Base-by-base conservation (phyloP, 805 yeast genomes). In the Candida parachauliodes region DNA sequence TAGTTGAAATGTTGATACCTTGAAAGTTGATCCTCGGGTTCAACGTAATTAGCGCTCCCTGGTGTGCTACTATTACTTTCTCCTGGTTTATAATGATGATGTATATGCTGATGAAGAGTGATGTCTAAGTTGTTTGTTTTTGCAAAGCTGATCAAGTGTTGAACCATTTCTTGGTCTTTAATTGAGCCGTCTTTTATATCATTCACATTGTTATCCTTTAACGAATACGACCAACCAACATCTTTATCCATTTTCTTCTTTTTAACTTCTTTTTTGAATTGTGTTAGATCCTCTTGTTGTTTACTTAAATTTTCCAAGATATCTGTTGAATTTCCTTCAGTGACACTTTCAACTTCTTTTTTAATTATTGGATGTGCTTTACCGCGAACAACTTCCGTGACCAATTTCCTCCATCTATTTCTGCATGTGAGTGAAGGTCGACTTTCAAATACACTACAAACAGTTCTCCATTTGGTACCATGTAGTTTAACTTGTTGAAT, bases 401-500 rank as follows among this genome's bases (percentile, higher is more conserved):
- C 82, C 23, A 87, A 75, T 52, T 85, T 88, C 48, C 96, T 74
- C 96, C 96, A 89, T 44, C 96, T 71, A 60, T 89, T 89, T 44
- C 98, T 69, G 57, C 96, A 88, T 0, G 95, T 87, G 40, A 89
- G 71, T 44, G 93, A 81, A 4, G 97, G 95, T 39, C 98, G 66
- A 31, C 89, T 83, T 28, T 75, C 72, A 70, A 89, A 76, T 33
- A 77, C 81, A 29, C 62, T 52, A 1, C 94, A 78, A 1, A 89
- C 83, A 1, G 83, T 77, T 49, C 93, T 74, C 98, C 98, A 89
- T 54, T 84, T 82, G 0, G 96, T 86, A 22, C 96, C 96, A 54
- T 79, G 76, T 26, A 59, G 56, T 50, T 79, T 78, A 16, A 88
- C 89, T 48, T 78, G 72, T 31, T 70, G 68, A n/a, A 88, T 77